These are phyloP conservation scores for Phyllosticta capitalensis DNA, from an alignment of 2,329 filamentous ascomycete species.

Conservation along the genomic window DNA sequence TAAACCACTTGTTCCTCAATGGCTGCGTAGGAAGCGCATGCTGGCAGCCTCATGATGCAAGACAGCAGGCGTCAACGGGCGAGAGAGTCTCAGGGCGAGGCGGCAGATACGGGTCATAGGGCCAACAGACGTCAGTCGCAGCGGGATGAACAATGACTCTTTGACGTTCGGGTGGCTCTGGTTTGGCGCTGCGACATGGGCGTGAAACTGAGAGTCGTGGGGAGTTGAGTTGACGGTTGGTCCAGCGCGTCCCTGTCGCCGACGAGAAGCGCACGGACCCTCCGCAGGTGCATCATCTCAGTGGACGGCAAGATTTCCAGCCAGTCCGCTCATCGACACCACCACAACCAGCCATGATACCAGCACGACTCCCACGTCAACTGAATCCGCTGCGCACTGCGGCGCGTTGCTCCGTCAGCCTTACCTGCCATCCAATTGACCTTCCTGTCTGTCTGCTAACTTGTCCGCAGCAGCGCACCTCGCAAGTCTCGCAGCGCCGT, in stretches of 20 bases:
- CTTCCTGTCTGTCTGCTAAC: neutral
- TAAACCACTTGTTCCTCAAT: neutral
- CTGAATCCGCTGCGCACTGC: slow-evolving; percentile 3
- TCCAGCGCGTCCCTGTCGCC: neutral
- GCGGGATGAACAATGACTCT: neutral
- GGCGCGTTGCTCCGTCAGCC: slow-evolving; percentile 22
- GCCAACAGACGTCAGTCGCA: neutral
- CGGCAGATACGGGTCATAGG: neutral
- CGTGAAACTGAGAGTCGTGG: slow-evolving; percentile 4
- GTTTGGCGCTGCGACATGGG: slow-evolving; percentile 4
- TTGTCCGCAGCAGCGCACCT: neutral
- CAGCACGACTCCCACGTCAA: slow-evolving; percentile 3
- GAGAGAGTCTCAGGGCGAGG: neutral
- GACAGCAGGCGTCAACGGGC: neutral
- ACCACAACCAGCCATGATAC: slow-evolving; percentile 8
- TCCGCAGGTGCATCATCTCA: slow-evolving; percentile 5
- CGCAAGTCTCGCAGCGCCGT: slow-evolving; percentile 13
- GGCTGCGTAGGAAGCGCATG: neutral
- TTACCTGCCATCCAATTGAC: slow-evolving; percentile 1
- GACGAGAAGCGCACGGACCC: neutral
- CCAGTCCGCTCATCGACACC: neutral
- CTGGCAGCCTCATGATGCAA: neutral
- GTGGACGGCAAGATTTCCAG: slow-evolving; percentile 4
- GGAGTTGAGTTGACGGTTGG: slow-evolving; percentile 5
- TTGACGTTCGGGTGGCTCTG: slow-evolving; percentile 6